Conservation (phyloP, 2,329 filamentous ascomycete genomes). For the Phyllosticta capitalensis region DNA sequence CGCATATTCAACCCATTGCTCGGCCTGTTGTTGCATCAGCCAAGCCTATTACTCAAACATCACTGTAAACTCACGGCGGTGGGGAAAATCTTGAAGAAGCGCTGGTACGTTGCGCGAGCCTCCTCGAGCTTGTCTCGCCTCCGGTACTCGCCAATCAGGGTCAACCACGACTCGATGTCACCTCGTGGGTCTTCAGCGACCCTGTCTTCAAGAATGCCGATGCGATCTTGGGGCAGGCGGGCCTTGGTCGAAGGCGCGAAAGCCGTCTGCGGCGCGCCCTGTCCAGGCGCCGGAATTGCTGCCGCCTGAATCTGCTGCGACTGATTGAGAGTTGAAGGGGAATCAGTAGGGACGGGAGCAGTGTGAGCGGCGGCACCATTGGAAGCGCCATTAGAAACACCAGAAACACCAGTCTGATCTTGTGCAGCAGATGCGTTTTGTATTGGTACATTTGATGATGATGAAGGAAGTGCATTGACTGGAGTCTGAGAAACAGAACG, state of each 20-base stretch:
- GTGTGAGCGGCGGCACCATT: constrained; percentile 32
- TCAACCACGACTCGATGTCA: constrained; percentile 85
- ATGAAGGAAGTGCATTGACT: constrained; percentile 44
- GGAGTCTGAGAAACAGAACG: constrained; percentile 46
- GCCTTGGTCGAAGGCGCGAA: constrained; percentile 31
- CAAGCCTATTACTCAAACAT: background rate
- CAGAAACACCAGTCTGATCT: constrained; percentile 34
- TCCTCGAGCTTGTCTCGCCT: constrained; percentile 75
- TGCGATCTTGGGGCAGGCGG: constrained; percentile 60
- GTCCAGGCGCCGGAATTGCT: constrained; percentile 23
- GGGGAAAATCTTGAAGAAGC: constrained; percentile 82
- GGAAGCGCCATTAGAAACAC: constrained; percentile 29
- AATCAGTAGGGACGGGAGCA: constrained; percentile 38
- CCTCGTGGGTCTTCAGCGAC: constrained; percentile 88
- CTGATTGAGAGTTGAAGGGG: constrained; percentile 23
- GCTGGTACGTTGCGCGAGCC: constrained; percentile 68
- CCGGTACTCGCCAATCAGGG: constrained; percentile 75
- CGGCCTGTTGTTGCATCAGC: constrained; percentile 50
- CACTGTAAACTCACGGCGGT: constrained; percentile 61
- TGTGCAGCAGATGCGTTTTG: constrained; percentile 41
- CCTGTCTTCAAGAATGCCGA: constrained; percentile 78
- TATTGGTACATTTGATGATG: constrained; percentile 49
- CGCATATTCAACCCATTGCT: constrained; percentile 82
- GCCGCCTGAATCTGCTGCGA: constrained; percentile 18
- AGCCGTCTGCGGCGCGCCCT: constrained; percentile 18